Base-by-base conservation (phyloP, 108 stramenopile species). In the Thalassiosira profunda region DNA sequence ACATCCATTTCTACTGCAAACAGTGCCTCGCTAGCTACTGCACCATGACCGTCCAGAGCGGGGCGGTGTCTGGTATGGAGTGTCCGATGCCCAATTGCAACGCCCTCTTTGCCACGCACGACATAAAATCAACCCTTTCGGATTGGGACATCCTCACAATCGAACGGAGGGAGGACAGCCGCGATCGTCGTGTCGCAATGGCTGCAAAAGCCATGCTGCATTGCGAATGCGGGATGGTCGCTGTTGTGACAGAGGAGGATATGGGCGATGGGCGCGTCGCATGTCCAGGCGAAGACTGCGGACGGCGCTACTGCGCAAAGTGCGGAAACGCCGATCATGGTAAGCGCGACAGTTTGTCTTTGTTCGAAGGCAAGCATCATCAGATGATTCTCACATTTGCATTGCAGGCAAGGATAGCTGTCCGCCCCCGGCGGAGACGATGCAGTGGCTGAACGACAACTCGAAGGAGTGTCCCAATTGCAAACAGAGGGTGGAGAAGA, bases 381-480 rank as follows among this genome's bases (percentile, higher is more conserved):
- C n/a, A n/a, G n/a, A n/a, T n/a, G n/a, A n/a, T n/a, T n/a, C n/a
- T n/a, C n/a, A n/a, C n/a, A n/a, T n/a, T n/a, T n/a, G n/a, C n/a
- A n/a, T n/a, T n/a, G n/a, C n/a, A n/a, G n/a, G n/a, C n/a, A 33
- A 63, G 18, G 18, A 54, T 23, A 30, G 52, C 28, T 63, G 62
- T 30, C 59, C 59, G 0, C 59, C 59, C 30, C 59, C 59, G 11
- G 25, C 43, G 0, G 59, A 61, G 48, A 61, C 49, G 34, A 18
- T 61, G 35, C 84, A 86, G 52, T 63, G 62, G 62, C 62, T 63
- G 4, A 26, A 54, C 25, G 6, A 53, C 11, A 38, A 63, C 52
- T 34, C 53, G 0, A 63, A 63, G 51, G 10, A 63, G 49, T 63
- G 62, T 54, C 62, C 62, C 0, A 63, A 63, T 15, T 69, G 67